These are phyloP conservation scores for Eucalyptus pauciflora DNA, from an alignment of 345 rosid genomes.

Conservation along the genomic window DNA sequence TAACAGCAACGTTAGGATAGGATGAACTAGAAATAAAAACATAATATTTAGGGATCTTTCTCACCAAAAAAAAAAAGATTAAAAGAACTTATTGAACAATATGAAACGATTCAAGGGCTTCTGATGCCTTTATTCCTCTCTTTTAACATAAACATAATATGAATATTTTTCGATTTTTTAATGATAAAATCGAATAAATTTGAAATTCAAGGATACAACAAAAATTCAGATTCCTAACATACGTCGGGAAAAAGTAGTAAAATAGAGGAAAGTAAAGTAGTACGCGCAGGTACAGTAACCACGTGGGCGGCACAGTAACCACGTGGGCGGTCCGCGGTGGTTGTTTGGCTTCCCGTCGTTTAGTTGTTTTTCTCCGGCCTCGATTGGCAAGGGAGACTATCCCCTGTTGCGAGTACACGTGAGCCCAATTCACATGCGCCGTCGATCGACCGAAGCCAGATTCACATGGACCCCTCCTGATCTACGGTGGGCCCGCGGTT, in stretches of 20 bases:
- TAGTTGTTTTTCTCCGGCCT: background rate
- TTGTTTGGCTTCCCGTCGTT: background rate
- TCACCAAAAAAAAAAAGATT: background rate
- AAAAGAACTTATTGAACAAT: background rate
- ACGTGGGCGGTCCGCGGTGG: background rate
- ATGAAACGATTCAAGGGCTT: rapidly evolving
- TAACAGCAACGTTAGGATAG: background rate
- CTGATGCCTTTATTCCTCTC: background rate
- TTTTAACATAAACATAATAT: background rate
- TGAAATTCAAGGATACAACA: no score
- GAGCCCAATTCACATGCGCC: background rate
- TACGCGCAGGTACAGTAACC: background rate
- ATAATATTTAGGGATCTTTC: background rate
- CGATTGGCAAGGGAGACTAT: background rate
- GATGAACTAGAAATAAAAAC: background rate
- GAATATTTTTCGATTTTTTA: background rate
- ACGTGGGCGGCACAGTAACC: no score
- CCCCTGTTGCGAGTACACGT: background rate
- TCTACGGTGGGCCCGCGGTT: background rate
- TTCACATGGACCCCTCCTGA: background rate
- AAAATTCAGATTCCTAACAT: background rate
- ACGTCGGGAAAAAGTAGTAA: background rate
- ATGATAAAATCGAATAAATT: no score
- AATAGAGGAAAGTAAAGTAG: background rate
- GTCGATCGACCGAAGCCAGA: background rate